phyloP scores from a whole-genome alignment of 2,329 filamentous ascomycete genomes.

The Aspergillus texensis region DNA sequence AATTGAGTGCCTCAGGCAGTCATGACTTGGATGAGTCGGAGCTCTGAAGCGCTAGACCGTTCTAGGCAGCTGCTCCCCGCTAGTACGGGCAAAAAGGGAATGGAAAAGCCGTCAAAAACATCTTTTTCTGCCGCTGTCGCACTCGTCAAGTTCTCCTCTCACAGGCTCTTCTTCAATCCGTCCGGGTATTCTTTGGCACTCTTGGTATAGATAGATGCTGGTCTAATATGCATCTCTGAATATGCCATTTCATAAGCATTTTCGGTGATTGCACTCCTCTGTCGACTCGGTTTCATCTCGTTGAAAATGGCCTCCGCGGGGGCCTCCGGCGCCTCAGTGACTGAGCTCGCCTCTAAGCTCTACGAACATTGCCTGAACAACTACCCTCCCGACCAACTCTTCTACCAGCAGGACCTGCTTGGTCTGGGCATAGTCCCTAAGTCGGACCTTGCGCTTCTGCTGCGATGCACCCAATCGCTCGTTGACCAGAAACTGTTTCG shows the following conservation, averaged over 20 bases:
- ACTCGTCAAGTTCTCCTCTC: slow-evolving; percentile 11
- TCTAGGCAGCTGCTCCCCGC: slow-evolving; percentile 23
- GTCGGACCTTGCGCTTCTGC: slow-evolving; percentile 44
- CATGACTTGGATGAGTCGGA: slow-evolving; percentile 15
- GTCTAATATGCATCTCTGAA: slow-evolving; percentile 29
- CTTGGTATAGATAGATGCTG: slow-evolving; percentile 5
- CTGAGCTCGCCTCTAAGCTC: slow-evolving; percentile 47
- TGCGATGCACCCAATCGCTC: slow-evolving; percentile 49
- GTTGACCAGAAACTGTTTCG: slow-evolving; percentile 51
- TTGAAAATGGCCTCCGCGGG: slow-evolving; percentile 39
- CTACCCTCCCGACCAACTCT: slow-evolving; percentile 45
- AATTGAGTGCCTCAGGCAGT: slow-evolving; percentile 28
- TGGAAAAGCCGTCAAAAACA: slow-evolving; percentile 34
- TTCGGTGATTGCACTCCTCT: slow-evolving; percentile 33
- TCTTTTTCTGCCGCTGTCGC: slow-evolving; percentile 16
- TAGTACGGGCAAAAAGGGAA: slow-evolving; percentile 18
- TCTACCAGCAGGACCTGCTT: slow-evolving; percentile 51
- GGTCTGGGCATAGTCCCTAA: slow-evolving; percentile 47
- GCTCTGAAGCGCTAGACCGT: slow-evolving; percentile 22
- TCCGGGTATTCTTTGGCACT: not conserved
- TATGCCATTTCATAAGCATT: slow-evolving; percentile 34
- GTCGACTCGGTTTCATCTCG: slow-evolving; percentile 23
- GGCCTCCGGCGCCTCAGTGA: slow-evolving; percentile 31
- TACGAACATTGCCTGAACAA: slow-evolving; percentile 48
- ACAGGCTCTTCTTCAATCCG: slow-evolving; percentile 13